These are phyloP conservation scores for Trichomonascaceae sp. DNA, from an alignment of 1,139 yeast species.

Conservation along the genomic window DNA sequence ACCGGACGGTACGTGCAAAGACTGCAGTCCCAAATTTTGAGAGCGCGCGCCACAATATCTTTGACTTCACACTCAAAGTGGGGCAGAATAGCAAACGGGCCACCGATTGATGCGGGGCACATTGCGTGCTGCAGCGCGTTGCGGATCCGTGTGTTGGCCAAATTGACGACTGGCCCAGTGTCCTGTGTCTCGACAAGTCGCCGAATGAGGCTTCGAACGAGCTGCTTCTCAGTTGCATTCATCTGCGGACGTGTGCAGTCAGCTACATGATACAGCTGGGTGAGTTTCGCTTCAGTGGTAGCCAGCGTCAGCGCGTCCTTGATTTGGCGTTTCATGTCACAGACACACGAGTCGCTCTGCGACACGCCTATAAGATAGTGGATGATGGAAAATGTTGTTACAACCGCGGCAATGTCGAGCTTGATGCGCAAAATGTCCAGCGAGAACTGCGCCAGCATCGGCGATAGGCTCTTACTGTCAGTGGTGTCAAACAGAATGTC, in stretches of 20 bases:
- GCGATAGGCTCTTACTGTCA: no score
- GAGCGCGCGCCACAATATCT: conserved; percentile 9
- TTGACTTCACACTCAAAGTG: conserved; percentile 11
- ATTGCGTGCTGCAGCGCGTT: conserved; percentile 9
- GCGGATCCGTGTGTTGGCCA: conserved; percentile 13
- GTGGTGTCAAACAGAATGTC: conserved; percentile 13
- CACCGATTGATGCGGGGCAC: no score
- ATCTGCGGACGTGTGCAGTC: conserved; percentile 13
- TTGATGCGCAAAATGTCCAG: conserved; percentile 12
- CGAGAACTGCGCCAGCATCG: conserved; percentile 12
- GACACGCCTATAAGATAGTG: conserved; percentile 12
- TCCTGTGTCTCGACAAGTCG: conserved; percentile 5
- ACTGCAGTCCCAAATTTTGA: conserved; percentile 13
- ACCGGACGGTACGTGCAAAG: conserved; percentile 13
- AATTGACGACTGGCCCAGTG: conserved; percentile 9
- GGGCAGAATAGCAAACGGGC: conserved; percentile 4
- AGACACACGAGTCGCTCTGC: conserved; percentile 8
- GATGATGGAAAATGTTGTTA: conserved; percentile 13
- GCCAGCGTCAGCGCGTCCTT: conserved; percentile 8
- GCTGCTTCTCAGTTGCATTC: conserved; percentile 8
- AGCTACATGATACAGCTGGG: conserved; percentile 7
- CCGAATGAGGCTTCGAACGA: conserved; percentile 11
- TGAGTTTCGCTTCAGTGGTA: conserved; percentile 6
- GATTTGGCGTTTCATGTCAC: conserved; percentile 12
- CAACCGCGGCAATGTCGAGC: conserved; percentile 13